Evolutionary conservation across 129 eudicot genomes (phyloP).

Genomic region (Artemisia annua): DNA sequence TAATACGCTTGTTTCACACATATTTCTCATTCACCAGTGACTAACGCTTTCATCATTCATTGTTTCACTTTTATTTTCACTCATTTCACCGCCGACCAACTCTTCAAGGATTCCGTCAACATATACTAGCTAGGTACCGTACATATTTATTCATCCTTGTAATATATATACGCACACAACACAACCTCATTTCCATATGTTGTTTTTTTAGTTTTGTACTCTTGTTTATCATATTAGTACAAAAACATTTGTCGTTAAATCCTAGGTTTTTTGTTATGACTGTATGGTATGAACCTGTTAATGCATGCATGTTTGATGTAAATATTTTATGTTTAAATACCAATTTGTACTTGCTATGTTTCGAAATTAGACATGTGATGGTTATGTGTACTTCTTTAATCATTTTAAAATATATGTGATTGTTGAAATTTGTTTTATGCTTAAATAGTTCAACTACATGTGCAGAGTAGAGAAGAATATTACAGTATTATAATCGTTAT

Average conservation of each 20-base stretch:
- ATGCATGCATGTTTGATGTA: too few species aligned
- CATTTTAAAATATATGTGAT: background rate
- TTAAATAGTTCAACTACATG: background rate
- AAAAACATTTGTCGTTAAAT: too few species aligned
- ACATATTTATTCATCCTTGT: background rate
- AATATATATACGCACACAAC: background rate
- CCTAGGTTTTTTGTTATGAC: constrained; percentile 2
- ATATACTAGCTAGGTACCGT: background rate
- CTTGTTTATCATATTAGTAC: too few species aligned
- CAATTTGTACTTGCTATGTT: background rate
- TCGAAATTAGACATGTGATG: constrained; percentile 3
- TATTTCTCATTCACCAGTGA: constrained; percentile 1
- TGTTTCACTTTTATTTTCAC: background rate
- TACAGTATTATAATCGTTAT: background rate
- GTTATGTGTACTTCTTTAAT: background rate
- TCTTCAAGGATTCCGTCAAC: constrained; percentile 5
- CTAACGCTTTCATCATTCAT: constrained; percentile 4
- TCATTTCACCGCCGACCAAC: constrained; percentile 10
- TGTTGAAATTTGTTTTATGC: background rate
- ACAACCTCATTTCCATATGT: background rate
- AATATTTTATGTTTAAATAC: too few species aligned
- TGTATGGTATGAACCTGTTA: too few species aligned
- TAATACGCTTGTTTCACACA: constrained; percentile 2
- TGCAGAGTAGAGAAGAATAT: background rate
- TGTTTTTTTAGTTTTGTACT: too few species aligned